These are phyloP conservation scores for Nitzschia putrida DNA, from an alignment of 108 stramenopile species.

Conservation along the genomic window DNA sequence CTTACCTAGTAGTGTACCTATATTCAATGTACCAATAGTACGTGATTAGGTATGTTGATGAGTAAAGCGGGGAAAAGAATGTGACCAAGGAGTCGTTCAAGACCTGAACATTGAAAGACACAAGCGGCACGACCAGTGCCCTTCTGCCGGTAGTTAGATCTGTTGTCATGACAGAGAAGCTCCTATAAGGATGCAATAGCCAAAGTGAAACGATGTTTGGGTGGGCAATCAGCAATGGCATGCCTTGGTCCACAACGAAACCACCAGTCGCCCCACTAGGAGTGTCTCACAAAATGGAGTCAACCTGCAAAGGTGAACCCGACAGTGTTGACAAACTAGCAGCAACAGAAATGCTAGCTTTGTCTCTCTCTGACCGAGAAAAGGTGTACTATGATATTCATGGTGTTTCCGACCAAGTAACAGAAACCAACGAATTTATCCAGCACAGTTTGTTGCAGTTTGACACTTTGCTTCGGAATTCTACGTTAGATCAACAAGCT, in stretches of 20 bases:
- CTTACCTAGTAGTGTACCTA: no score
- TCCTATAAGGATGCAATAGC: background rate
- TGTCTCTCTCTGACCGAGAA: constrained; percentile 8
- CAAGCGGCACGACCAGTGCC: no score
- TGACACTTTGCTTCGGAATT: background rate
- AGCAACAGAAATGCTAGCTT: background rate
- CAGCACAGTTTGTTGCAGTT: background rate
- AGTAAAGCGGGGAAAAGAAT: no score
- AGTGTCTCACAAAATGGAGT: background rate
- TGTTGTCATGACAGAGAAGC: no score
- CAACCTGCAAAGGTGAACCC: background rate
- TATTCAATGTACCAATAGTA: no score
- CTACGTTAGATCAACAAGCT: background rate
- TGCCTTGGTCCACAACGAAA: background rate
- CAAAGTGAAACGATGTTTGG: background rate
- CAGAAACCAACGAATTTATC: constrained; percentile 12
- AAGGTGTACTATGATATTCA: constrained; percentile 12
- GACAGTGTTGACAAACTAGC: background rate
- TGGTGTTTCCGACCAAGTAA: background rate
- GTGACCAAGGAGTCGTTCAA: no score
- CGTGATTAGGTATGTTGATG: no score
- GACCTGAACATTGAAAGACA: no score
- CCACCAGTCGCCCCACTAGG: background rate
- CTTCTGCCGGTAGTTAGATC: no score
- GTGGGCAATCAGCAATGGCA: background rate